Base-by-base conservation (phyloP, 1,139 yeast species). In the Protomyces pachydermus region DNA sequence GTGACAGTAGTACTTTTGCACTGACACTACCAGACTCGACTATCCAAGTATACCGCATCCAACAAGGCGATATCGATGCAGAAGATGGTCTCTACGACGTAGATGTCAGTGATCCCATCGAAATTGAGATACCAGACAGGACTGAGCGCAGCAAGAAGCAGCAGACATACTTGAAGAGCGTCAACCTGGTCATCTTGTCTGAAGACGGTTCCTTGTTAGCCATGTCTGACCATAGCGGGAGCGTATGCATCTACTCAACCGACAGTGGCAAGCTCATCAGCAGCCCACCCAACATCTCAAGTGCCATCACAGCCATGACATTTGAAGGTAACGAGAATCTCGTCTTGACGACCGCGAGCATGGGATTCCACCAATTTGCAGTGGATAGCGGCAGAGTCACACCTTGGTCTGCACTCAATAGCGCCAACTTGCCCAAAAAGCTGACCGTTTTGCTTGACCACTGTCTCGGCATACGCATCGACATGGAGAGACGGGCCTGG, bases 391-490 rank as follows among this genome's bases (percentile, higher is more conserved):
- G 69, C 35, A 65, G 70, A 56, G 78, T 88, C 68, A 86, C 96
- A 0, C 72, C 81, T 6, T 93, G 98, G 98, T 86, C 96, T 8
- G 83, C 84, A 69, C 78, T 82, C 64, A 90, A 90, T 74, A 82
- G 90, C 25, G 95, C 87, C 65, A 79, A 82, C 64, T 76, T 91
- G 68, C 97, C 98, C 3, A 78, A 78, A 51, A 84, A 85, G 68
- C 84, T 88, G 68, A 74, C 81, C 38, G 75, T 79, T 6, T 78
- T 83, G 66, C 83, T 81, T 37, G 95, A 88, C 68, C 85, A 86
- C 70, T 87, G 96, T 65, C 81, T 84, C 68, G 97, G 96, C 8
- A 75, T 88, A 34, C 89, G 88, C 71, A 71, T 70, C 28, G 69
- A 65, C 58, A 72, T 73, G 6, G 64, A 69, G 2, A 71, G 74